These are phyloP conservation scores for Aureobasidium sp. DNA, from an alignment of 2,329 filamentous ascomycete species.

Conservation along the genomic window DNA sequence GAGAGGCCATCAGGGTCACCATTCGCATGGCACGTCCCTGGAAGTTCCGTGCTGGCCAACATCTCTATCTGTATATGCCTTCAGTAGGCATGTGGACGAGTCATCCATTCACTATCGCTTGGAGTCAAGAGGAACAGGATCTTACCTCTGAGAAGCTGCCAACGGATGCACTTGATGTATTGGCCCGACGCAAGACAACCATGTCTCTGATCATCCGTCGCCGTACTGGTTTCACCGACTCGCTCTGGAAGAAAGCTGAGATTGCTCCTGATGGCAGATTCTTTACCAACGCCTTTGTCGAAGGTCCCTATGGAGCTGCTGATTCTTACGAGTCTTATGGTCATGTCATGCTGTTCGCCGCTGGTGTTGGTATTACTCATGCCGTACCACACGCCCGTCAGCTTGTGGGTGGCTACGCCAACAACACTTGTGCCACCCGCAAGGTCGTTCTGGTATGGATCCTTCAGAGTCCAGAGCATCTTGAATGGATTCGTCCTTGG, in stretches of 20 bases:
- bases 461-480: slow-evolving; percentile 77
- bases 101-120: slow-evolving; percentile 73
- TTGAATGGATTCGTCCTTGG: slow-evolving; percentile 92
- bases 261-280: slow-evolving; percentile 48
- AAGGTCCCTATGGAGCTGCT: slow-evolving; percentile 40
- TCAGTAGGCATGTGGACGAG: slow-evolving; percentile 65
- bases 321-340: slow-evolving; percentile 88
- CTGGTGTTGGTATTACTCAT: slow-evolving; percentile 91
- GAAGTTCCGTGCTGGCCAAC: slow-evolving; percentile 67
- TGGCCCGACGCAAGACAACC: slow-evolving; percentile 42
- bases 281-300: slow-evolving; percentile 65
- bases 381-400: slow-evolving; percentile 83
- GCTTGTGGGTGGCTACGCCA: slow-evolving; percentile 46
- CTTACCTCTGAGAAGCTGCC: slow-evolving; percentile 39
- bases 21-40: slow-evolving; percentile 70
- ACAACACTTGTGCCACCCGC: slow-evolving; percentile 72
- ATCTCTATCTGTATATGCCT: slow-evolving; percentile 74
- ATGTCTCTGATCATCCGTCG: slow-evolving; percentile 82
- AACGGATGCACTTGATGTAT: slow-evolving; percentile 46
- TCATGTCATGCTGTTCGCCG: slow-evolving; percentile 82
- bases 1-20: slow-evolving; percentile 67
- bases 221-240: slow-evolving; percentile 80
- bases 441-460: slow-evolving; percentile 85
- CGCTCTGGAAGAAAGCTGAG: slow-evolving; percentile 65
- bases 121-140: slow-evolving; percentile 58